Conservation (phyloP, 225 moss, liverwort and hornwort genomes). For the Physcomitrellopsis africana region DNA sequence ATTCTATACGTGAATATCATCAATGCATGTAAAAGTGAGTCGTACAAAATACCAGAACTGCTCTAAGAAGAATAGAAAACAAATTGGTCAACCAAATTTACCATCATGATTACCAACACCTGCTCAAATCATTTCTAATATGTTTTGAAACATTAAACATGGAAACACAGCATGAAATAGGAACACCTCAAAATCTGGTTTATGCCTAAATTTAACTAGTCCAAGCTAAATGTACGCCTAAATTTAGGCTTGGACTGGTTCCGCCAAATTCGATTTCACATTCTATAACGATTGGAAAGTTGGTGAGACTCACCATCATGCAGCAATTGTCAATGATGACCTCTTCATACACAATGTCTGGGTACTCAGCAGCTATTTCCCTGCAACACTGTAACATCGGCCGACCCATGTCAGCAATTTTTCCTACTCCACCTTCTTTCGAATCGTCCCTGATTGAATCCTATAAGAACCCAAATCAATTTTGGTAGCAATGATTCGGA, state of each 20-base stretch:
- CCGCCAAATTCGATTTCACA: neutral
- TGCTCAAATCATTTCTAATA: neutral
- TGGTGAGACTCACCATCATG: constrained; percentile 77
- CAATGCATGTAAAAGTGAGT: neutral
- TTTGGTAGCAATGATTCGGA: neutral
- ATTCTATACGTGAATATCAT: neutral
- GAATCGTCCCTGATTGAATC: neutral
- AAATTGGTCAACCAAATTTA: neutral
- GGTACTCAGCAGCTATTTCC: constrained; percentile 81
- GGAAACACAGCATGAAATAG: neutral
- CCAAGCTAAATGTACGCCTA: no score
- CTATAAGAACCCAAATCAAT: neutral
- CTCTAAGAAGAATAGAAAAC: neutral
- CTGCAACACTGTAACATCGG: constrained; percentile 80
- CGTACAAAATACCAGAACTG: neutral
- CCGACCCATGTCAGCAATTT: constrained; percentile 15
- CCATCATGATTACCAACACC: neutral
- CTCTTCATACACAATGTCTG: constrained; percentile 89
- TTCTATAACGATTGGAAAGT: neutral
- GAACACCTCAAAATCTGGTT: no score
- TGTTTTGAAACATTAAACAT: neutral
- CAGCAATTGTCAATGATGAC: constrained; percentile 99
- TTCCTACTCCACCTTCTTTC: constrained; percentile 8
- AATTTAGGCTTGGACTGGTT: no score
- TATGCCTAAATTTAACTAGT: no score